phyloP scores from a whole-genome alignment of 2,329 filamentous ascomycete genomes.

The Microcyclospora tardicrescens region DNA sequence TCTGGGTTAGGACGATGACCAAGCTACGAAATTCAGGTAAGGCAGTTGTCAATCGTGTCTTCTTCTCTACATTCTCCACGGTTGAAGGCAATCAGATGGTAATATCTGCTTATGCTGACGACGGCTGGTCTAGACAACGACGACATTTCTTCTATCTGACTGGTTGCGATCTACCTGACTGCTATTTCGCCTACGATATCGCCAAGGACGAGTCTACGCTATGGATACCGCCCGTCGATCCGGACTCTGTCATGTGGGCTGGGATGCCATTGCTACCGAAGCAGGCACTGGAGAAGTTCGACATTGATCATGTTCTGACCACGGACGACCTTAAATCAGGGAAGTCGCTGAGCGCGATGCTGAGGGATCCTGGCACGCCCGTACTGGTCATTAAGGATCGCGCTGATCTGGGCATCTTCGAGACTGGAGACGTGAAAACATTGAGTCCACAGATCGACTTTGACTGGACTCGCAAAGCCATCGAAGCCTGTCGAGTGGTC shows the following conservation, averaged over 20 bases:
- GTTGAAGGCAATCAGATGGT: too few relatives aligned
- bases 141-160: conserved; percentile 92
- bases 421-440: conserved; percentile 51
- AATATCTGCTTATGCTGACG: not conserved
- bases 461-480: conserved; percentile 45
- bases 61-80: too few relatives aligned
- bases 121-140: conserved; percentile 11
- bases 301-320: conserved; percentile 43
- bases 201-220: conserved; percentile 61
- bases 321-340: conserved; percentile 58
- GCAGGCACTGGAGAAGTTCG: conserved; percentile 51
- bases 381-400: conserved; percentile 70
- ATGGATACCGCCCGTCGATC: conserved; percentile 82
- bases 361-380: conserved; percentile 28
- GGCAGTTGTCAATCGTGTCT: conserved; percentile 1
- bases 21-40: conserved; percentile 67
- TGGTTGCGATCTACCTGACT: conserved; percentile 71
- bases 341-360: conserved; percentile 42
- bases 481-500: conserved; percentile 67
- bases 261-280: conserved; percentile 70
- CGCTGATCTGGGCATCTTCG: conserved; percentile 32
- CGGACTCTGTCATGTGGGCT: conserved; percentile 87
- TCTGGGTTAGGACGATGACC: conserved; percentile 59
- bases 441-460: conserved; percentile 54
- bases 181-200: conserved; percentile 72